These are phyloP conservation scores for Pleurotus giganteus DNA, from an alignment of 768 basidiomycete genomes.

Conservation along the genomic window DNA sequence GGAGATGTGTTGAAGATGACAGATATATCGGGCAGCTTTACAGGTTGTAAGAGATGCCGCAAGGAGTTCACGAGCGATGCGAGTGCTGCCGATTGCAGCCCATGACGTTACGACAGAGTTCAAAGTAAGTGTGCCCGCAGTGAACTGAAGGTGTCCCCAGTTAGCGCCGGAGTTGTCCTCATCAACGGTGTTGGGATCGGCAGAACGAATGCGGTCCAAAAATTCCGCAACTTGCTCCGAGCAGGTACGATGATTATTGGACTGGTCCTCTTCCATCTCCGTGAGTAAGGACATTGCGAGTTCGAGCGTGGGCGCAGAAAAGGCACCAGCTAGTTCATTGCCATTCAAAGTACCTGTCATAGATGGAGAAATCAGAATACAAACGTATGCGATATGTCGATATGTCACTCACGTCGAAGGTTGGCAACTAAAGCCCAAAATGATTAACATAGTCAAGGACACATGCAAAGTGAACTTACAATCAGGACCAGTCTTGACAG, in stretches of 20 bases:
- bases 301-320: neutral
- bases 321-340: neutral
- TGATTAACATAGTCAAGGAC: no score
- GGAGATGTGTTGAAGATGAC: neutral
- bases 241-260: neutral
- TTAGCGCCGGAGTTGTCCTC: slow-evolving; percentile 9
- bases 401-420: no score
- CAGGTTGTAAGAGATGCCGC: slow-evolving; percentile 14
- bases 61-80: slow-evolving; percentile 12
- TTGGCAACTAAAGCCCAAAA: no score
- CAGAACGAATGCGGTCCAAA: neutral
- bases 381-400: no score
- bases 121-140: slow-evolving; percentile 2
- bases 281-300: neutral
- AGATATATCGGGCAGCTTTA: slow-evolving; percentile 12
- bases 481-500: no score
- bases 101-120: slow-evolving; percentile 7
- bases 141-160: slow-evolving; percentile 18
- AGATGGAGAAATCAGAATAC: neutral
- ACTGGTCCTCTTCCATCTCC: neutral
- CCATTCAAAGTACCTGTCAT: neutral
- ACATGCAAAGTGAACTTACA: no score
- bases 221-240: neutral
- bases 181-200: slow-evolving; percentile 8
- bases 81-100: slow-evolving; percentile 8